A percentile compares a stretch with the other conserved stretches of the same genome.
phyloP scores from a whole-genome alignment of 2,329 filamentous ascomycete genomes.

The Zymoseptoria passerinii region DNA sequence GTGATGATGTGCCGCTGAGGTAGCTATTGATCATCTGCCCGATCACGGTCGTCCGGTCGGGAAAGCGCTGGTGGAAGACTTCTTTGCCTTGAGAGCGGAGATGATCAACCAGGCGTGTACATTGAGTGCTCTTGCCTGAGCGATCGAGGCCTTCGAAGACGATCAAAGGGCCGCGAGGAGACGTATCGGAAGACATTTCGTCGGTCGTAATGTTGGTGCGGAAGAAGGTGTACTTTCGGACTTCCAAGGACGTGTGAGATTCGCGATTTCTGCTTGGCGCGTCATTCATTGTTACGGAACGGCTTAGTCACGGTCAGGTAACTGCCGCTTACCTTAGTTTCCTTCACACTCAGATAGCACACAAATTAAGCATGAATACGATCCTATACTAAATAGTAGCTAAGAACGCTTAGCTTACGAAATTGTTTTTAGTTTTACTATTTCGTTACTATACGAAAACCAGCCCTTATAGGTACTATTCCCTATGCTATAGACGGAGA shows the following conservation, averaged over 20 bases:
- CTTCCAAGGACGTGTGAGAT: background rate
- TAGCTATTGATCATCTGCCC: constrained; percentile 82
- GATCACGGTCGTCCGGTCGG: constrained; percentile 74
- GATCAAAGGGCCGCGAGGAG: constrained; percentile 58
- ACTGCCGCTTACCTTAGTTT: too few relatives aligned
- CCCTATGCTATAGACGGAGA: too few relatives aligned
- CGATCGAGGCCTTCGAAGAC: constrained; percentile 84
- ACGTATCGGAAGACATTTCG: background rate
- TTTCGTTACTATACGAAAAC: too few relatives aligned
- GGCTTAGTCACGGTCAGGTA: too few relatives aligned
- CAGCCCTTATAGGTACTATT: too few relatives aligned
- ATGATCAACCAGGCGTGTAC: constrained; percentile 53
- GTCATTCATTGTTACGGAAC: too few relatives aligned
- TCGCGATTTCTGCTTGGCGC: background rate
- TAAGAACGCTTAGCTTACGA: too few relatives aligned
- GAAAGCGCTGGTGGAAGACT: constrained; percentile 57
- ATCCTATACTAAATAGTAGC: too few relatives aligned
- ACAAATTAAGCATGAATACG: too few relatives aligned
- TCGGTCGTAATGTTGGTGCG: background rate
- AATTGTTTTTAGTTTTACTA: too few relatives aligned
- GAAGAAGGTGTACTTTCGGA: background rate
- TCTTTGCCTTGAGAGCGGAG: constrained; percentile 44
- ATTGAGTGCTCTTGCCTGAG: constrained; percentile 89
- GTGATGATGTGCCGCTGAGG: constrained; percentile 60
- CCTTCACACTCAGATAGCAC: too few relatives aligned